Conservation (phyloP, 2,329 filamentous ascomycete genomes). For the Neodidymelliopsis sp. region DNA sequence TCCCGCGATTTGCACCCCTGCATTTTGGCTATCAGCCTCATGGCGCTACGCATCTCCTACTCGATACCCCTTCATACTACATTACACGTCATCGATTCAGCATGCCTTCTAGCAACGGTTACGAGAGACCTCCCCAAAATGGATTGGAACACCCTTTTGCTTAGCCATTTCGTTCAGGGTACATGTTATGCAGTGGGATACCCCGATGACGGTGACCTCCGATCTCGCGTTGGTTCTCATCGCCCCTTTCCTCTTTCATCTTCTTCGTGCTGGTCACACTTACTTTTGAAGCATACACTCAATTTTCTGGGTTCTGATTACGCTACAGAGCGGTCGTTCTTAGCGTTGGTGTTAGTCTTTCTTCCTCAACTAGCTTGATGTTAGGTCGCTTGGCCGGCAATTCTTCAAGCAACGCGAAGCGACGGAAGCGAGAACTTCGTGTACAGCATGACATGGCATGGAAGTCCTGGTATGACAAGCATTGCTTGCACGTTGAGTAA, state of each 20-base stretch:
- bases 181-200: slow-evolving; percentile 12
- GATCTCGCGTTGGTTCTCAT: slow-evolving; percentile 5
- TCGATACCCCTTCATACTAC: slow-evolving; percentile 29
- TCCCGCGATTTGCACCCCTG: slow-evolving; percentile 11
- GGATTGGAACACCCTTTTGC: not conserved
- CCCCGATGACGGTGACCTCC: slow-evolving; percentile 1
- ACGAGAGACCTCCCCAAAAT: not conserved
- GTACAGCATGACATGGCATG: slow-evolving; percentile 5
- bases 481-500: not conserved
- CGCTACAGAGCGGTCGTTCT: slow-evolving; percentile 8
- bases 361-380: slow-evolving; percentile 5
- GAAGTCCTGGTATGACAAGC: not conserved
- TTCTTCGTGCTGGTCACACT: slow-evolving; percentile 18
- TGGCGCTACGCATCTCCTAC: slow-evolving; percentile 19
- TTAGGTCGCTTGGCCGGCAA: slow-evolving; percentile 8
- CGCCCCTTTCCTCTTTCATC: not conserved
- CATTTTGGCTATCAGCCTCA: slow-evolving; percentile 18
- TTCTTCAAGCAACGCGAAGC: slow-evolving; percentile 4
- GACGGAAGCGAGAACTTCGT: slow-evolving; percentile 4
- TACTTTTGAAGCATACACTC: slow-evolving; percentile 12
- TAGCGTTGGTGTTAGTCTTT: slow-evolving; percentile 22
- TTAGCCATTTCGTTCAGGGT: slow-evolving; percentile 10
- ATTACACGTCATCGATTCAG: slow-evolving; percentile 18
- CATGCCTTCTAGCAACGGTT: slow-evolving; percentile 1
- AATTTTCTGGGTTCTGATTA: slow-evolving; percentile 4